Base-by-base conservation (phyloP, 2,329 filamentous ascomycete species). In the Cercospora citrullina region DNA sequence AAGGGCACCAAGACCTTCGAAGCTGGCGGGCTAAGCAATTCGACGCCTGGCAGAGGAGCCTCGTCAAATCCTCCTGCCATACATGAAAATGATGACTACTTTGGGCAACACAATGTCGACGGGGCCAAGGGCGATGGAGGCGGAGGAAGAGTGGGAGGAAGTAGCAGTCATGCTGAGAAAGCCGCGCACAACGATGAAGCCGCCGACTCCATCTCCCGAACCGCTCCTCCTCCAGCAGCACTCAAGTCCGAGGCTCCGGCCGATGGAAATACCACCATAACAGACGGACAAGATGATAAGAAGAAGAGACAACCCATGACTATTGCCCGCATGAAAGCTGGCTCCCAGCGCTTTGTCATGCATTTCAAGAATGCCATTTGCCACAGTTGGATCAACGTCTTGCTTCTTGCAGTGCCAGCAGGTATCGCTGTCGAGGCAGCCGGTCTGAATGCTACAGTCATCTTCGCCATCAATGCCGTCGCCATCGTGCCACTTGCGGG, bases 361-460 rank as follows among this genome's bases (percentile, higher is more conserved):
- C 83, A 85, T 72, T 80, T 81, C 64, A 84, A 85, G 82, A 77
- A 87, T 88, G 83, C 83, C 75, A 74, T 94, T 70, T 85, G 89
- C 53, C 87, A 91, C 77, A 93, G 89, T 82, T 93, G 90, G 87
- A 83, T 94, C 81, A 94, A 95, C 77, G 75, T 92, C 64, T 82
- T 94, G 72, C 83, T 94, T 70, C 80, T 94, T 64, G 93, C 93
- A 76, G 91, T 94, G 31, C 92, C 91, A 7, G 84, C 91, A 63
- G 92, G 91, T 73, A 94, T 95, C 74, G 84, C 85, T 68, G 84
- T 89, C 66, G 84, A 90, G 65, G 76, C 79, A 10, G 78, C 80
- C 14, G 70, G 75, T 30, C 70, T 84, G 59, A 80, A 76, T 59
- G 74, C 81, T 6, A 75, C 79, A 18, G 79, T 84, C 66, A 78